Base-by-base conservation (phyloP, 73 alveolate genomes). In the Breviolum minutum region DNA sequence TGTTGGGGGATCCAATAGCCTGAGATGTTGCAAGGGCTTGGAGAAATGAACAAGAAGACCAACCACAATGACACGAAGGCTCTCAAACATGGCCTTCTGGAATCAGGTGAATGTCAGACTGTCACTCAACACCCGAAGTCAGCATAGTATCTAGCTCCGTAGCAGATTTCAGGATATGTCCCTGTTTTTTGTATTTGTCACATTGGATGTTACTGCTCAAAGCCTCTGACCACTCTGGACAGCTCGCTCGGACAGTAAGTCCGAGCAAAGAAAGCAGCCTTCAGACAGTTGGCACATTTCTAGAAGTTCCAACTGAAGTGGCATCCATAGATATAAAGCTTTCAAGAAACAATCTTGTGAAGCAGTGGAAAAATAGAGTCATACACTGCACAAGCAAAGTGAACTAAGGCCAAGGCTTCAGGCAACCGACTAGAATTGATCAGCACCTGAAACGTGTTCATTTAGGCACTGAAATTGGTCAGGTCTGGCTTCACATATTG, bases 221-320 rank as follows among this genome's bases (percentile, higher is more conserved):
- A 73, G 97, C 29, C 77, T 7, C 76, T 20, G 54, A 27, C 99
- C 64, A 94, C 87, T 64, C 86, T 79, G 71, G 94, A 64, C 76
- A 94, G 86, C 81, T 94, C 94, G n/a, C 94, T 80, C 48, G 99
- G 99, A 29, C 93, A 80, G 76, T 94, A 94, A 26, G 94, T 94
- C 94, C 99, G 27, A 19, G 99, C 99, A 68, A 94, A 94, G 92
- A 94, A 94, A n/a, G 99, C 98, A 22, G 97, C 97, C 97, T 91
- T 70, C 71, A 73, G 11, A 14, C 0, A 29, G n/a, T 48, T 54
- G n/a, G 20, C 54, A 54, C 32, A 54, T 61, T 74, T 10, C 26
- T 3, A 87, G 26, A 5, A 22, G 30, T 48, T 62, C 30, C 62
- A 16, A 87, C 7, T 5, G 71, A 30, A 32, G 26, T 83, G 60